Base-by-base conservation (phyloP, 352 stramenopile genomes). In the Pythium volutum region DNA sequence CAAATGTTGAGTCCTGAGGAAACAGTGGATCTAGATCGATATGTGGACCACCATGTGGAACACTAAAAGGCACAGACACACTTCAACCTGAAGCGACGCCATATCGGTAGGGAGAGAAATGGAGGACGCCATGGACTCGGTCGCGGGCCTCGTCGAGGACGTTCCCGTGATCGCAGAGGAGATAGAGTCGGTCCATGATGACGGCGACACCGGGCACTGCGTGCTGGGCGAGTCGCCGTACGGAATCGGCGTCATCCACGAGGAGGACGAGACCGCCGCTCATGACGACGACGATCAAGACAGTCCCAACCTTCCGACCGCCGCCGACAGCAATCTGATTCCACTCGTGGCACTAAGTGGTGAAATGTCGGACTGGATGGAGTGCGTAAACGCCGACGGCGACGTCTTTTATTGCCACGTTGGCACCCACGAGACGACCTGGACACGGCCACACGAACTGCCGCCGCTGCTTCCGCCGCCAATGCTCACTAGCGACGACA, bases 401-500 rank as follows among this genome's bases (percentile, higher is more conserved):
- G 71, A 83, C 18, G 52, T 27, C 14, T 87, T 85, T 63, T 84
- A 73, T 47, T 70, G 46, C 22, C 79, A 86, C 45, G 34, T 72
- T 1, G 33, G 38, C n/a, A 81, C 69, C 8, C 73, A 67, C 26
- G 79, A 82, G 54, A 81, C 75, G 29, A 69, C 64, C 25, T 87
- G 79, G 79, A 58, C 63, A 14, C 62, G 72, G 4, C 75, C 75
- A 14, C 42, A 48, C 10, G 39, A 23, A 12, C 8, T 57, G 15
- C 51, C 46, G 3, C 20, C 29, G 15, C 51, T 39, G 3, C 20
- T n/a, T 0, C 25, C 52, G n/a, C n/a, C n/a, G n/a, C n/a, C n/a
- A n/a, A n/a, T n/a, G n/a, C n/a, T n/a, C n/a, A n/a, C n/a, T n/a
- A n/a, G n/a, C n/a, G n/a, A n/a, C n/a, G n/a, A n/a, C n/a, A n/a